A percentile compares a stretch with the other conserved stretches of the same genome.
phyloP scores from a whole-genome alignment of 768 basidiomycete species.

The Mycena galopus region DNA sequence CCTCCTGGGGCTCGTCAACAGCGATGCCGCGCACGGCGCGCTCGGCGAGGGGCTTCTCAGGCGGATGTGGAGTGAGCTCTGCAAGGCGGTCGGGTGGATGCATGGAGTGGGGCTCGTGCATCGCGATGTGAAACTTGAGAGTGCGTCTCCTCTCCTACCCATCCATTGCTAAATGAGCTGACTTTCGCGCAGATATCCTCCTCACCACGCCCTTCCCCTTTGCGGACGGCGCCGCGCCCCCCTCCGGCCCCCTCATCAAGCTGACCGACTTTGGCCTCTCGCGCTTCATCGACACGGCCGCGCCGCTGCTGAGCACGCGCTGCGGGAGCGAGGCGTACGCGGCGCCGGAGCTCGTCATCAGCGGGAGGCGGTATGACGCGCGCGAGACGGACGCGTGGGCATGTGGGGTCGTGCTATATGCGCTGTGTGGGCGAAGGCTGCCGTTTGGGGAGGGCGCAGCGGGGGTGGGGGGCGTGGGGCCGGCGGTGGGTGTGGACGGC shows the following conservation, averaged over 20 bases:
- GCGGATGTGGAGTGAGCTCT: slow-evolving; percentile 83
- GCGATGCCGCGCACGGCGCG: slow-evolving; percentile 58
- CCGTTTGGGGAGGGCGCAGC: slow-evolving; percentile 76
- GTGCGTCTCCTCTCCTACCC: slow-evolving; percentile 50
- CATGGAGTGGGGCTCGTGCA: slow-evolving; percentile 89
- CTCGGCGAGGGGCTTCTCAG: slow-evolving; percentile 57
- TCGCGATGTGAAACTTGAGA: slow-evolving; percentile 91
- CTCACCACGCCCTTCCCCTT: slow-evolving; percentile 65
- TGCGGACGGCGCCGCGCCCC: slow-evolving; percentile 53
- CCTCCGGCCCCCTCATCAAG: slow-evolving; percentile 76
- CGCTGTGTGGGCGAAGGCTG: slow-evolving; percentile 74
- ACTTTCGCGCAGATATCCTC: slow-evolving; percentile 72
- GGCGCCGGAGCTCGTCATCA: slow-evolving; percentile 80
- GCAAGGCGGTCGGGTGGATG: slow-evolving; percentile 87
- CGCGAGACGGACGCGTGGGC: slow-evolving; percentile 92
- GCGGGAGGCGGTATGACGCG: slow-evolving; percentile 75
- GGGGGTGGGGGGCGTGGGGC: slow-evolving; percentile 48
- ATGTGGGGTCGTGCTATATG: slow-evolving; percentile 89
- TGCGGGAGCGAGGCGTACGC: slow-evolving; percentile 94
- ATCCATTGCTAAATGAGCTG: slow-evolving; percentile 1
- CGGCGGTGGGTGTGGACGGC: too few relatives aligned
- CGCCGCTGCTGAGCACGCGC: slow-evolving; percentile 77
- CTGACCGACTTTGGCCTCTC: slow-evolving; percentile 93
- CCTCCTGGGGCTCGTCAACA: slow-evolving; percentile 80
- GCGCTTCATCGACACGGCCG: slow-evolving; percentile 78